Conservation (phyloP, 2,329 filamentous ascomycete genomes). For the Hawksworthiomyces lignivorus region DNA sequence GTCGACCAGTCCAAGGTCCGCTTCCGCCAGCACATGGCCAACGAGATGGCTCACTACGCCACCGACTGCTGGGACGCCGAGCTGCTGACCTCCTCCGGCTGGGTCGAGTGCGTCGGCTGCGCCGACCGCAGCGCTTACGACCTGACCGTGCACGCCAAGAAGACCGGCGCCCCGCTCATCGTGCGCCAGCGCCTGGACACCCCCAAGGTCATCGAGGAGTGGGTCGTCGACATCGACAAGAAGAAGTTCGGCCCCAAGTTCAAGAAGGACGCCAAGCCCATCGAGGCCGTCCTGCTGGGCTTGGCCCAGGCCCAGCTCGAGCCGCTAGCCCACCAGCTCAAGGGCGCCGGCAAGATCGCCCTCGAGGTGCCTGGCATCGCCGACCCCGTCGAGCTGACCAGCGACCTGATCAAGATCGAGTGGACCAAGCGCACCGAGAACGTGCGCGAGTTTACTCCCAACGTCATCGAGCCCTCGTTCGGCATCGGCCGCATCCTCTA, state of each 20-base stretch:
- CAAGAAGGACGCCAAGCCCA: slow-evolving; percentile 85
- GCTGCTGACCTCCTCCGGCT: slow-evolving; percentile 82
- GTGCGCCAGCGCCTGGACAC: slow-evolving; percentile 75
- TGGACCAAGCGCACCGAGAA: slow-evolving; percentile 77
- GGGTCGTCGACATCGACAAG: slow-evolving; percentile 79
- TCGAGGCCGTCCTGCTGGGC: slow-evolving; percentile 70
- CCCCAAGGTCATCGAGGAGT: slow-evolving; percentile 77
- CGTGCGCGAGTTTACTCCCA: slow-evolving; percentile 84
- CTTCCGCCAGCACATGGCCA: slow-evolving; percentile 92
- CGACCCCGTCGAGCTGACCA: slow-evolving; percentile 70
- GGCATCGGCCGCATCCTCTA: slow-evolving; percentile 94
- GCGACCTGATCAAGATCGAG: slow-evolving; percentile 76
- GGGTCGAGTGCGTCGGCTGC: slow-evolving; percentile 97
- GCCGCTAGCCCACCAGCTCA: slow-evolving; percentile 66
- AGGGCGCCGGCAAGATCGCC: slow-evolving; percentile 64
- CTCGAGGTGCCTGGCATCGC: slow-evolving; percentile 64
- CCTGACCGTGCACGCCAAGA: slow-evolving; percentile 83
- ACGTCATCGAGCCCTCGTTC: slow-evolving; percentile 95
- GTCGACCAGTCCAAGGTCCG: slow-evolving; percentile 82
- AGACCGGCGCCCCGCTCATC: slow-evolving; percentile 77
- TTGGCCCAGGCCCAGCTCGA: slow-evolving; percentile 76
- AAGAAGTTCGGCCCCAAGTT: slow-evolving; percentile 94
- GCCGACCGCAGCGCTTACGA: slow-evolving; percentile 87
- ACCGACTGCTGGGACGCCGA: slow-evolving; percentile 98
- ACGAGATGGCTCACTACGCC: slow-evolving; percentile 80